Percentiles rank a stretch among this genome's conserved stretches.
Evolutionary conservation across 371 early-diverging fungal species (phyloP).

Genomic region (Chytridiales sp.): DNA sequence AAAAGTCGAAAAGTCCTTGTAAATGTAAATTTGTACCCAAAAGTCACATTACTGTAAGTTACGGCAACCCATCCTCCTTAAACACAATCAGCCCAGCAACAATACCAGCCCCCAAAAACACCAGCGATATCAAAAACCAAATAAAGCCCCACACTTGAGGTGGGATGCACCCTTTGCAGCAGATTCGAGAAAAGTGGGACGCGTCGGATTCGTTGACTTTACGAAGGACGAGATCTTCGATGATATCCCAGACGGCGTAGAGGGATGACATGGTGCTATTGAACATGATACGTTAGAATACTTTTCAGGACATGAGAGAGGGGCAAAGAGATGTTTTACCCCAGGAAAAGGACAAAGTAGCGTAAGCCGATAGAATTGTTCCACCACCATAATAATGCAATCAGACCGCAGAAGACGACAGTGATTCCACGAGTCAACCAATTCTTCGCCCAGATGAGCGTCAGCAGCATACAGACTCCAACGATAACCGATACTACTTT

Average conservation of each 20-base stretch:
- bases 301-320: neutral
- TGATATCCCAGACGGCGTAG: conserved; percentile 91
- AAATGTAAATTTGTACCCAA: no score
- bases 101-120: conserved; percentile 76
- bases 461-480: conserved; percentile 71
- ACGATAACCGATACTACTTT: conserved; percentile 80
- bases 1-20: no score
- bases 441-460: conserved; percentile 75
- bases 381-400: conserved; percentile 79
- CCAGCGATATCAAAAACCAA: conserved; percentile 83
- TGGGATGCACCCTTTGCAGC: conserved; percentile 71
- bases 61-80: conserved; percentile 47
- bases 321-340: conserved; percentile 44
- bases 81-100: conserved; percentile 77
- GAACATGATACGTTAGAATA: neutral
- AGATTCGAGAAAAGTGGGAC: conserved; percentile 78
- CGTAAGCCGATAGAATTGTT: conserved; percentile 68
- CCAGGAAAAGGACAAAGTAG: conserved; percentile 89
- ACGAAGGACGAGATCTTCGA: conserved; percentile 86
- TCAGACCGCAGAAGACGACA: conserved; percentile 75
- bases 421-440: conserved; percentile 84
- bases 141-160: conserved; percentile 84
- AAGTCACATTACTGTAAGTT: no score
- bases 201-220: conserved; percentile 94
- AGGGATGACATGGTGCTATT: conserved; percentile 83